These are phyloP conservation scores for Amorphotheca resinae DNA, from an alignment of 495 filamentous ascomycete genomes.

Conservation along the genomic window DNA sequence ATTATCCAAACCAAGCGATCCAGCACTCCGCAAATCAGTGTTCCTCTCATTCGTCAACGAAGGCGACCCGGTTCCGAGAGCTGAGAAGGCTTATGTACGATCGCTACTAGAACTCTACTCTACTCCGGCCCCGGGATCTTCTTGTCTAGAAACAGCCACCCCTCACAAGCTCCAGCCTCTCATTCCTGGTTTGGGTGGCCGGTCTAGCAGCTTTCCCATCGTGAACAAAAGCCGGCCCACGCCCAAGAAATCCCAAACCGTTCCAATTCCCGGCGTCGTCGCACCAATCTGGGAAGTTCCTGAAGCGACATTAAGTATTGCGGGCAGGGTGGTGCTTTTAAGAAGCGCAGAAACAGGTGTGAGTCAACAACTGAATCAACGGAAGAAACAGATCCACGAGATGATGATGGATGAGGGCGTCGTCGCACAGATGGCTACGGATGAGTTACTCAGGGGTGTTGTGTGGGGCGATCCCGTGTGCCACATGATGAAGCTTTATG, in stretches of 20 bases:
- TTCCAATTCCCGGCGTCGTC: neutral
- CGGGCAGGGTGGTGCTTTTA: conserved; percentile 55
- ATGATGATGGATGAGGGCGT: conserved; percentile 18
- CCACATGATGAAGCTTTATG: conserved; percentile 69
- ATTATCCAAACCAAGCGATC: conserved; percentile 40
- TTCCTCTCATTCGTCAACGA: conserved; percentile 75
- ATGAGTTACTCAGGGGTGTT: conserved; percentile 49
- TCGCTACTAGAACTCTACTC: conserved; percentile 60
- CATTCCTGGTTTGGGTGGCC: neutral
- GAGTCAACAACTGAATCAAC: neutral
- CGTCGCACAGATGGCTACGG: conserved; percentile 45
- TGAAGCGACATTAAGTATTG: conserved; percentile 46
- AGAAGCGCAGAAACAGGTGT: conserved; percentile 22
- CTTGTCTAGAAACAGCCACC: conserved; percentile 3
- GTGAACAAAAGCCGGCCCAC: conserved; percentile 5
- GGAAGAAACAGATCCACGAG: conserved; percentile 29
- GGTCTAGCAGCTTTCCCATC: conserved; percentile 13
- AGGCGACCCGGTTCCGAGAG: conserved; percentile 66
- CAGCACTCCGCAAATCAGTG: conserved; percentile 43
- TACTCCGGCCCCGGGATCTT: conserved; percentile 39
- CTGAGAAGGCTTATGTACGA: conserved; percentile 60
- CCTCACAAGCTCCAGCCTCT: conserved; percentile 7
- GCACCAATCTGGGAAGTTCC: conserved; percentile 50
- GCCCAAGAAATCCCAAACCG: conserved; percentile 7
- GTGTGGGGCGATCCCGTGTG: conserved; percentile 71